Evolutionary conservation across 2,329 filamentous ascomycete genomes (phyloP).

Genomic region (Teratosphaeria epicoccoides): DNA sequence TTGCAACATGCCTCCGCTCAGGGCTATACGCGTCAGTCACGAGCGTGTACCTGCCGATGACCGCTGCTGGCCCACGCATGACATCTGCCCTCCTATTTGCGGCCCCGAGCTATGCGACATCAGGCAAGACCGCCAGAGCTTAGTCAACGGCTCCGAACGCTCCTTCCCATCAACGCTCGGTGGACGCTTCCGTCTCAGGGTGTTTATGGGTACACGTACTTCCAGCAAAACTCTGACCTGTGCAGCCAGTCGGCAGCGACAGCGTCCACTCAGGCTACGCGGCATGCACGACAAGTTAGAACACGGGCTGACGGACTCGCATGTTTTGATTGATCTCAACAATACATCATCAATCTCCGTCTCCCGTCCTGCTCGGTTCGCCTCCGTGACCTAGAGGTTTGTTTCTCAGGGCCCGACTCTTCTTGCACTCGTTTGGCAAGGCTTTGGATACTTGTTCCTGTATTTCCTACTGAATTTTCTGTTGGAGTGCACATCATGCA

Average conservation of each 20-base stretch:
- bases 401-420: not conserved
- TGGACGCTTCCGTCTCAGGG: not conserved
- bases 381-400: not conserved
- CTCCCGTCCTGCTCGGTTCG: not conserved
- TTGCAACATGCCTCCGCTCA: not conserved
- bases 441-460: not conserved
- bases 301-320: not conserved
- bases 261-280: not conserved
- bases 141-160: not conserved
- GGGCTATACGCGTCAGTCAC: not conserved
- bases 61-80: not conserved
- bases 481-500: slow-evolving; percentile 21
- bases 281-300: not conserved
- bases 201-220: not conserved
- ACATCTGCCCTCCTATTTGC: slow-evolving; percentile 1
- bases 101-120: not conserved
- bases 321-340: not conserved
- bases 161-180: not conserved
- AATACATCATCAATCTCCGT: not conserved
- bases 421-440: not conserved
- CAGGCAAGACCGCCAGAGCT: not conserved
- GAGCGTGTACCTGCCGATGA: slow-evolving; percentile 2
- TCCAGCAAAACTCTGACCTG: not conserved
- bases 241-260: slow-evolving; percentile 2
- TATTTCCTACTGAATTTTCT: not conserved